phyloP scores from a whole-genome alignment of 106 monocot species.

The Agapanthus africanus region DNA sequence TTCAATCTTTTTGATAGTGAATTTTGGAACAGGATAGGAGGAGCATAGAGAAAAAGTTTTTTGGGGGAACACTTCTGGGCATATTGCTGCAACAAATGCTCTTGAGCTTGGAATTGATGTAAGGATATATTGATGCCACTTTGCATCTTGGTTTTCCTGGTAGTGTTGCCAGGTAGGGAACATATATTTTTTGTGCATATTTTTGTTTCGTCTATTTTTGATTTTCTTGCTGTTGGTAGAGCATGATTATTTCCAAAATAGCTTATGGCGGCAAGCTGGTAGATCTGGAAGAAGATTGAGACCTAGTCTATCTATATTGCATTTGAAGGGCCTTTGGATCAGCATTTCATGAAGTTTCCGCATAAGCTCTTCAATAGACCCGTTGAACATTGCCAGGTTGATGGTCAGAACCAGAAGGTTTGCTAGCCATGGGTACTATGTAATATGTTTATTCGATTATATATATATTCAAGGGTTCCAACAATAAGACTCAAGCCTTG shows the following conservation, averaged over 20 bases:
- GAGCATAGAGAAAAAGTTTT: slow-evolving; percentile 72
- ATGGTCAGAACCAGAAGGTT: slow-evolving; percentile 81
- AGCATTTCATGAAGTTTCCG: slow-evolving; percentile 94
- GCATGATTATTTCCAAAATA: slow-evolving; percentile 26
- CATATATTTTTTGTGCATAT: background rate
- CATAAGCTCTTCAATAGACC: slow-evolving; percentile 59
- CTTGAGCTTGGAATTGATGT: slow-evolving; percentile 96
- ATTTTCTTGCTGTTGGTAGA: background rate
- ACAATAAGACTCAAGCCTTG: too few species aligned
- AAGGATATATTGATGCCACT: slow-evolving; percentile 89
- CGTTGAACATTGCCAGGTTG: slow-evolving; percentile 75
- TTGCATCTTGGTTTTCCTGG: slow-evolving; percentile 99
- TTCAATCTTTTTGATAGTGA: too few species aligned
- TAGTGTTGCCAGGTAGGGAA: slow-evolving; percentile 64
- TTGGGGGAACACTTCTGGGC: slow-evolving; percentile 66
- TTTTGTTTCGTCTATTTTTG: background rate
- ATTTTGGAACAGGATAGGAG: slow-evolving; percentile 65
- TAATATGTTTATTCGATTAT: too few species aligned
- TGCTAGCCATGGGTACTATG: background rate
- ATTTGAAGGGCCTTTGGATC: slow-evolving; percentile 96
- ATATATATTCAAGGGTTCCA: too few species aligned
- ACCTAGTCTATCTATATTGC: slow-evolving; percentile 83
- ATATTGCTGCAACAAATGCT: slow-evolving; percentile 96
- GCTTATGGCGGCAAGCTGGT: slow-evolving; percentile 99
- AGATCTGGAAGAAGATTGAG: slow-evolving; percentile 79